Evolutionary conservation across 352 stramenopile genomes (phyloP), one percentile per base, ranked within the genome.

Genomic region (Globisporangium yorkense): DNA sequence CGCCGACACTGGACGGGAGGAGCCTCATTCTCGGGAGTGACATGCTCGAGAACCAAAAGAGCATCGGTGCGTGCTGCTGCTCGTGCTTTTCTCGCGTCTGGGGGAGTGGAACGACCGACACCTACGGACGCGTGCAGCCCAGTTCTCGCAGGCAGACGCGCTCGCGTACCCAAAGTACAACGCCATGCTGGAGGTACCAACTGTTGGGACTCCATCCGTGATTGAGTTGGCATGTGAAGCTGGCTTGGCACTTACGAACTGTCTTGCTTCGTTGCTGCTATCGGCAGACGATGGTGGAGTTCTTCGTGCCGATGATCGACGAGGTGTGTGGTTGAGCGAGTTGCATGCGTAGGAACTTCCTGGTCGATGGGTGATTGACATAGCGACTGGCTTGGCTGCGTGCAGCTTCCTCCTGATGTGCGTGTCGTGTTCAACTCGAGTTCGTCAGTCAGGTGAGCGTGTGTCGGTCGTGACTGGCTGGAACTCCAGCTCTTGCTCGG

Each of bases 101-200:
- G n/a, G 29, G n/a, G n/a, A n/a, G 3, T 15, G 3, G 43, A 16
- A 27, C 10, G 15, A 47, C 18, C 8, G 43, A 47, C 16, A 24
- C 16, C 7, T 2, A 16, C 43, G 18, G 43, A 48, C 6, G 12
- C 37, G 3, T 55, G 33, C 48, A 92, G 86, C 82, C 44, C 88
- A 97, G 68, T 97, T 96, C 50, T 95, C 82, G 3, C 33, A 45
- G 18, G 74, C 66, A 0, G 88, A 97, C 56, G 88, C 88, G 1
- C 68, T 88, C 53, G 74, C 74, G 16, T 97, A 91, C 61, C 80
- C 84, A 12, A 77, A 76, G 51, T 97, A 97, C 67, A 87, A 86
- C 50, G 78, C 71, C 5, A 91, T 89, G 79, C 65, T 92, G 10
- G 74, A 89, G 71, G 83, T 90, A 48, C 10, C 37, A 13, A 15